Evolutionary conservation across 1,139 yeast species (phyloP).

Genomic region (Neolecta irregularis): DNA sequence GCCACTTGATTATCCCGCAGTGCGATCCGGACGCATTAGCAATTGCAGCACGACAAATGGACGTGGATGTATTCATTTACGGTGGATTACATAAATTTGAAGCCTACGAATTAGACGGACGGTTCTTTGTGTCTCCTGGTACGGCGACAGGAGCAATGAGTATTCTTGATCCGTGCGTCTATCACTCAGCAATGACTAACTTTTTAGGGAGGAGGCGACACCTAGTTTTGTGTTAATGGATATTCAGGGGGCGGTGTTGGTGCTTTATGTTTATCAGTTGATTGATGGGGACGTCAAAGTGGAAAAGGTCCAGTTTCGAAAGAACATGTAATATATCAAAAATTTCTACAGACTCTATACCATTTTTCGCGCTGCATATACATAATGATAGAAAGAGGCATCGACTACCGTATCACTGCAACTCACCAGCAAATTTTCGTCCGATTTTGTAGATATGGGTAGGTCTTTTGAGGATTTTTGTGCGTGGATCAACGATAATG

Average conservation of each 20-base stretch:
- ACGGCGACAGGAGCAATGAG: slow-evolving; percentile 85
- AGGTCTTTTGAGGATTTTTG: no score
- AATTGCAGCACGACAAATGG: slow-evolving; percentile 74
- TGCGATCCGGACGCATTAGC: slow-evolving; percentile 74
- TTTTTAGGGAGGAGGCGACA: slow-evolving; percentile 35
- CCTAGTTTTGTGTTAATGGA: slow-evolving; percentile 87
- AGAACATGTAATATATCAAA: no score
- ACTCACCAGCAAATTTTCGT: no score
- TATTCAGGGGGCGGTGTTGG: slow-evolving; percentile 60
- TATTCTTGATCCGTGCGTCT: no score
- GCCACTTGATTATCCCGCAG: slow-evolving; percentile 69
- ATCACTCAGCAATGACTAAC: no score
- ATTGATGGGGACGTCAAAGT: slow-evolving; percentile 77
- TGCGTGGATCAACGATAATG: no score
- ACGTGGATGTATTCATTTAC: slow-evolving; percentile 84
- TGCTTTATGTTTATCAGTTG: slow-evolving; percentile 70
- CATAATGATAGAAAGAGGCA: no score
- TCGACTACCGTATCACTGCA: no score
- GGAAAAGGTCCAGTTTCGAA: slow-evolving; percentile 71
- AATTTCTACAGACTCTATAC: no score
- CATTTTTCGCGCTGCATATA: no score
- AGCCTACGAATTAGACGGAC: slow-evolving; percentile 83
- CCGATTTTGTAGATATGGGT: no score
- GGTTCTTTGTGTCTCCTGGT: slow-evolving; percentile 88
- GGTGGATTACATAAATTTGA: slow-evolving; percentile 94